Conservation (phyloP, 2,329 filamentous ascomycete genomes). For the Juglanconis sp. region DNA sequence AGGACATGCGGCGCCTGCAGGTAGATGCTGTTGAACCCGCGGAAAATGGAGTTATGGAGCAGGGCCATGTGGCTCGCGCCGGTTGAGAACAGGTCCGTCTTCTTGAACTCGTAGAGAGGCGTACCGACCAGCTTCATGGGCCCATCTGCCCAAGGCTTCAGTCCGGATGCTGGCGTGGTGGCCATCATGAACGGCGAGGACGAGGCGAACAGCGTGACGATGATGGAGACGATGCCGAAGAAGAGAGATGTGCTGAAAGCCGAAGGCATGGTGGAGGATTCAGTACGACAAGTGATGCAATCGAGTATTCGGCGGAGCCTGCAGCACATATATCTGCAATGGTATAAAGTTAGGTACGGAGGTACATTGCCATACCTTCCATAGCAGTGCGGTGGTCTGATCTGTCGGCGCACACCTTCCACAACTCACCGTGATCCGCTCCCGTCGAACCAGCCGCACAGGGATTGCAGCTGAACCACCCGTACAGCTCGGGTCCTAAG, state of each 20-base stretch:
- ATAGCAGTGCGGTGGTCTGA: too few species aligned
- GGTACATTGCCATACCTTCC: too few species aligned
- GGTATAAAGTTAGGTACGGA: too few species aligned
- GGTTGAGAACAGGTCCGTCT: constrained; percentile 56
- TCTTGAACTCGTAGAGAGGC: constrained; percentile 50
- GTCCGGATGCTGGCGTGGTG: constrained; percentile 25
- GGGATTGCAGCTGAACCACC: too few species aligned
- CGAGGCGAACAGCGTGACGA: constrained; percentile 34
- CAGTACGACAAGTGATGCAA: too few species aligned
- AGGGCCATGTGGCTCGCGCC: constrained; percentile 61
- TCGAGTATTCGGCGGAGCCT: neutral
- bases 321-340: neutral
- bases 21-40: constrained; percentile 63
- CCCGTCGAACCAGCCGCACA: too few species aligned
- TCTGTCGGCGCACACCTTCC: too few species aligned
- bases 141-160: constrained; percentile 49
- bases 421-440: too few species aligned
- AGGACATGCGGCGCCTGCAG: constrained; percentile 53
- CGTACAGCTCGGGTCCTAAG: too few species aligned
- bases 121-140: constrained; percentile 54
- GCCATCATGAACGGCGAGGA: constrained; percentile 39
- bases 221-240: constrained; percentile 28
- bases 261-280: constrained; percentile 10
- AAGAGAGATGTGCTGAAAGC: constrained; percentile 22
- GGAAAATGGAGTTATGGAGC: constrained; percentile 60